Evolutionary conservation across 2,329 filamentous ascomycete species (phyloP).

Genomic region (Coniochaeta prunicola): DNA sequence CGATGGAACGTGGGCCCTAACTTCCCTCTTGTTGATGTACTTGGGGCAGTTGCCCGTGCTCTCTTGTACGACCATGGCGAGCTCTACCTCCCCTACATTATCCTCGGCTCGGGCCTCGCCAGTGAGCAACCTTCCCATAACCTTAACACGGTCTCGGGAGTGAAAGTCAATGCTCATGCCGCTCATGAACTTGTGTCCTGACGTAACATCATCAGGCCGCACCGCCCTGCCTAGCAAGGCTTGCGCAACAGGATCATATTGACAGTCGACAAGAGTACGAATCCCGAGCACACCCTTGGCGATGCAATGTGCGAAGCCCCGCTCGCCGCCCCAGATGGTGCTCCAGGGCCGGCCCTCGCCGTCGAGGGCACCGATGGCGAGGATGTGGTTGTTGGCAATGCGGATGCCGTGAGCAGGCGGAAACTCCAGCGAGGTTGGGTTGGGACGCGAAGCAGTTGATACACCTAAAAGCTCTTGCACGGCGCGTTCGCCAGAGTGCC

Average conservation of each 20-base stretch:
- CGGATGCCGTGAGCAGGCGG: conserved; percentile 23
- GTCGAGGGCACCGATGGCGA: conserved; percentile 70
- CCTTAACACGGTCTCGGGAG: conserved; percentile 64
- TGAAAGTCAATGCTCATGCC: conserved; percentile 59
- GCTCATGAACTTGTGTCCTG: conserved; percentile 29
- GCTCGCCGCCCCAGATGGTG: conserved; percentile 66
- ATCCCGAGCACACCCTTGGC: conserved; percentile 58
- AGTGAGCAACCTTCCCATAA: conserved; percentile 58
- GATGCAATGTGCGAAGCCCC: conserved; percentile 58
- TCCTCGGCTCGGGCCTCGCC: conserved; percentile 21
- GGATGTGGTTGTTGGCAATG: conserved; percentile 54
- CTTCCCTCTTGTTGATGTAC: conserved; percentile 69
- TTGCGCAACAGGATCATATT: conserved; percentile 61
- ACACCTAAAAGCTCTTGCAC: background rate
- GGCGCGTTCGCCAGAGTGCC: background rate
- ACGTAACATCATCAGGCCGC: conserved; percentile 27
- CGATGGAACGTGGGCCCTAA: conserved; percentile 45
- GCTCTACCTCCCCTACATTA: conserved; percentile 30
- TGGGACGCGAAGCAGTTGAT: background rate
- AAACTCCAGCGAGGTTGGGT: background rate
- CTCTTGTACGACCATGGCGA: conserved; percentile 59
- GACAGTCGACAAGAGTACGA: conserved; percentile 49
- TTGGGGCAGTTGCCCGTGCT: conserved; percentile 81
- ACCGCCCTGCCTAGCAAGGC: conserved; percentile 48
- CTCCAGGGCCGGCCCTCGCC: conserved; percentile 62